Percentiles rank a stretch among this genome's conserved stretches.
Evolutionary conservation across 1,284 basidiomycete species (phyloP).

Genomic region (Anthracocystis panici-leucophaei): DNA sequence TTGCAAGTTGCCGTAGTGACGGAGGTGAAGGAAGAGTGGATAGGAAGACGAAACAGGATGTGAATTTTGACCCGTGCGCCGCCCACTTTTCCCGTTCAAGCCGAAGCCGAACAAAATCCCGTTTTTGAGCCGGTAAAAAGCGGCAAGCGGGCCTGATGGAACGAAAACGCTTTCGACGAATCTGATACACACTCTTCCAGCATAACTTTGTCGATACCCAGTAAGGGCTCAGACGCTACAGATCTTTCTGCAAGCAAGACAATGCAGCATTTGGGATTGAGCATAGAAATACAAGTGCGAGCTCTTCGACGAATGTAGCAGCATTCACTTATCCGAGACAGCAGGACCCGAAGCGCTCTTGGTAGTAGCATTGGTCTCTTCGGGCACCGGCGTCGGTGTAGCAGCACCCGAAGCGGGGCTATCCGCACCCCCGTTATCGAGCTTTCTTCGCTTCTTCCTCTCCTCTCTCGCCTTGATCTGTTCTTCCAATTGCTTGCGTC

Average conservation of each 20-base stretch:
- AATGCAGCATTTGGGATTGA: background rate
- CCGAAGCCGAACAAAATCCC: constrained; percentile 38
- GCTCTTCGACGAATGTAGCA: background rate
- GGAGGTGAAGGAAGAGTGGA: background rate
- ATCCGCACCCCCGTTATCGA: constrained; percentile 25
- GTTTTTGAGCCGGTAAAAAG: constrained; percentile 15
- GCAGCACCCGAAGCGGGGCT: constrained; percentile 36
- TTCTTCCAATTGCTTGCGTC: constrained; percentile 41
- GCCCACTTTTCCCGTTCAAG: background rate
- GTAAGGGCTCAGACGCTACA: background rate
- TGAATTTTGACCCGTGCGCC: constrained; percentile 14
- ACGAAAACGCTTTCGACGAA: background rate
- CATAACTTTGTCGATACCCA: too few relatives aligned
- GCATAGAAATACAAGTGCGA: constrained; percentile 14
- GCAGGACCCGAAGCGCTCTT: constrained; percentile 22
- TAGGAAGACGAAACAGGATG: background rate
- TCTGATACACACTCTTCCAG: too few relatives aligned
- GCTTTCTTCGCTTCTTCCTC: constrained; percentile 46
- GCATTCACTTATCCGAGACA: constrained; percentile 11
- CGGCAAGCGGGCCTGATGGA: constrained; percentile 2
- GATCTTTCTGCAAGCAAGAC: background rate
- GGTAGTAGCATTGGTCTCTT: constrained; percentile 40
- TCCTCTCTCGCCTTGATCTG: constrained; percentile 43
- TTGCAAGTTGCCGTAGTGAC: background rate
- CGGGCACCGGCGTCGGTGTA: constrained; percentile 35